Evolutionary conservation across 805 yeast species (phyloP).

Genomic region (Debaryomyces hansenii): DNA sequence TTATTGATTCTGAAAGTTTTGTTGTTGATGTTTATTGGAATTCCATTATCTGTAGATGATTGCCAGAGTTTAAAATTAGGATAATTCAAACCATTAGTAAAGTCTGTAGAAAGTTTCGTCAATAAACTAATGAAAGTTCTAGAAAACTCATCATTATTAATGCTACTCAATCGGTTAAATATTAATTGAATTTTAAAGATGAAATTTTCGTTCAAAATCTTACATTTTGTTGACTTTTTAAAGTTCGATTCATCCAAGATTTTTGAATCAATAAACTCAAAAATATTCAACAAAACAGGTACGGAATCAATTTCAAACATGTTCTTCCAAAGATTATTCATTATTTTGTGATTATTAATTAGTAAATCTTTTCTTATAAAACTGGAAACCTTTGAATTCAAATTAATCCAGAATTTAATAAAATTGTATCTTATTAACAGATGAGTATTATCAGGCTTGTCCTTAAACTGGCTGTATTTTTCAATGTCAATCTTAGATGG

Average conservation of each 20-base stretch:
- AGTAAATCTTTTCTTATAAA: constrained; percentile 66
- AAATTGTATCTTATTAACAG: constrained; percentile 58
- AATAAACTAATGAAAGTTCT: constrained; percentile 48
- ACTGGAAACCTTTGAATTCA: constrained; percentile 51
- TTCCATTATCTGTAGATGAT: constrained; percentile 36
- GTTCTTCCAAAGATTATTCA: constrained; percentile 67
- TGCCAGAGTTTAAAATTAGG: constrained; percentile 53
- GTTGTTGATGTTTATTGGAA: constrained; percentile 46
- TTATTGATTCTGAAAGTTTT: constrained; percentile 63
- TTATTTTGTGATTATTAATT: constrained; percentile 49
- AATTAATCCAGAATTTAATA: constrained; percentile 57
- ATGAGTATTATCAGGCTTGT: constrained; percentile 20
- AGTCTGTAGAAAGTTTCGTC: constrained; percentile 48
- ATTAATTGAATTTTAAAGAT: constrained; percentile 57
- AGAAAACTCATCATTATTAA: constrained; percentile 32
- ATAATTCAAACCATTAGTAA: constrained; percentile 46
- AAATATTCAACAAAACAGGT: constrained; percentile 33
- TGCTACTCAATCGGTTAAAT: constrained; percentile 26
- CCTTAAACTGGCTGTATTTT: constrained; percentile 31
- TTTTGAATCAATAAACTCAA: constrained; percentile 48
- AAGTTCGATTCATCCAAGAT: constrained; percentile 61
- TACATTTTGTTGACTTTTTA: constrained; percentile 68
- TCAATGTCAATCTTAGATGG: constrained; percentile 51
- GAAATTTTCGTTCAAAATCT: constrained; percentile 76
- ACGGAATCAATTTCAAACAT: constrained; percentile 54